Evolutionary conservation across 2,329 filamentous ascomycete genomes (phyloP).

Genomic region (Colletotrichum eremochloae): DNA sequence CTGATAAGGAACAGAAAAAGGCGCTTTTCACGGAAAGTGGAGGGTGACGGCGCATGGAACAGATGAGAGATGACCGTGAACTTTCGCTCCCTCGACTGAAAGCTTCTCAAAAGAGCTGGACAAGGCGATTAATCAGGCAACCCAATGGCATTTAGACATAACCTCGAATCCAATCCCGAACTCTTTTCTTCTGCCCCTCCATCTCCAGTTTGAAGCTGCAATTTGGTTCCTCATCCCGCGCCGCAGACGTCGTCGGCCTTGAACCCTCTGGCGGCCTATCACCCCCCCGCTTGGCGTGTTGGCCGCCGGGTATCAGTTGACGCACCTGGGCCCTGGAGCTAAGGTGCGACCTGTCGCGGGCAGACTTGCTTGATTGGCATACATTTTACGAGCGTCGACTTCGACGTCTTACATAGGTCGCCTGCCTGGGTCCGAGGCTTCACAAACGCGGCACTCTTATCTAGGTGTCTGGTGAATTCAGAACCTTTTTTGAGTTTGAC

Average conservation of each 20-base stretch:
- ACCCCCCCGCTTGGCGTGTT: conserved; percentile 9
- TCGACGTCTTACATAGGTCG: not conserved
- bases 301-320: conserved; percentile 39
- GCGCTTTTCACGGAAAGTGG: conserved; percentile 29
- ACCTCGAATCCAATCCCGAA: not conserved
- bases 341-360: not conserved
- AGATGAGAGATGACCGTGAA: conserved; percentile 15
- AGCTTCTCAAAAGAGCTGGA: too few relatives aligned
- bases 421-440: not conserved
- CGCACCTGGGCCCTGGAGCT: not conserved
- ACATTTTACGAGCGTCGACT: conserved; percentile 5
- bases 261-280: not conserved
- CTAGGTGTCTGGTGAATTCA: not conserved
- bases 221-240: conserved; percentile 27
- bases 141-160: not conserved
- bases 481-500: not conserved
- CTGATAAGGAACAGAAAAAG: conserved; percentile 25
- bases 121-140: not conserved
- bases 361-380: not conserved
- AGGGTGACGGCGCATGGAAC: conserved; percentile 15
- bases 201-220: not conserved
- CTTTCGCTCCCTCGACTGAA: not conserved
- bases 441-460: not conserved
- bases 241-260: conserved; percentile 15
- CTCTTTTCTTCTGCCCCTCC: not conserved